A percentile compares a stretch with the other conserved stretches of the same genome.
Evolutionary conservation across 352 stramenopile species (phyloP).

Genomic region (Phytophthora podocarpi): DNA sequence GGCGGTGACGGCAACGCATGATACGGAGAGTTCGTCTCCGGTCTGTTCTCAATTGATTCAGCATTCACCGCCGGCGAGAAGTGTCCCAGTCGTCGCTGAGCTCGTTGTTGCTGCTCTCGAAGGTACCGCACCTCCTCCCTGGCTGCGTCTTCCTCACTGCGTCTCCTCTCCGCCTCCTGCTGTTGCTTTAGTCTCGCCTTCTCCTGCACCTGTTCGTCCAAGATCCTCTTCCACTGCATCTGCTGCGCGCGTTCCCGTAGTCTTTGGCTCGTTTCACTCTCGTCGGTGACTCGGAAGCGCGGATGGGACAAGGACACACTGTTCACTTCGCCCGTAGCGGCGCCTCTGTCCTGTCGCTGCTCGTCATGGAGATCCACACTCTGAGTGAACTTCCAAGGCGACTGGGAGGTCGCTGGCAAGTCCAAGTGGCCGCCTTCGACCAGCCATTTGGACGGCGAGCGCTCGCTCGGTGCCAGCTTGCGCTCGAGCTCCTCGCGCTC

Average conservation of each 20-base stretch:
- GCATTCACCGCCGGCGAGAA: slow-evolving; percentile 21
- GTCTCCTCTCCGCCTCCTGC: slow-evolving; percentile 43
- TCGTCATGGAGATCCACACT: slow-evolving; percentile 22
- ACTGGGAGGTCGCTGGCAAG: slow-evolving; percentile 5
- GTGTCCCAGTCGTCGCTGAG: slow-evolving; percentile 49
- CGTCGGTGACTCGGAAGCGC: slow-evolving; percentile 67
- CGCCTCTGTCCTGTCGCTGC: slow-evolving; percentile 35
- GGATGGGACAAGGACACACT: slow-evolving; percentile 31
- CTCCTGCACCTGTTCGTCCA: slow-evolving; percentile 80
- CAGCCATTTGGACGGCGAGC: slow-evolving; percentile 75
- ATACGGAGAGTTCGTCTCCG: slow-evolving; percentile 17
- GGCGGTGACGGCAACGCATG: slow-evolving; percentile 22
- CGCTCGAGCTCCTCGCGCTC: slow-evolving; percentile 64
- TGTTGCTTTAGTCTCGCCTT: slow-evolving; percentile 60
- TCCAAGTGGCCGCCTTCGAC: slow-evolving; percentile 61
- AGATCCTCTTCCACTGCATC: slow-evolving; percentile 66
- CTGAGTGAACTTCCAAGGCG: slow-evolving; percentile 25
- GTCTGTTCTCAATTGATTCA: slow-evolving; percentile 10
- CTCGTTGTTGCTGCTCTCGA: slow-evolving; percentile 65
- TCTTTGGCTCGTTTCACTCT: slow-evolving; percentile 56
- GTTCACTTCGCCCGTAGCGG: slow-evolving; percentile 32
- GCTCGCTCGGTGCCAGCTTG: slow-evolving; percentile 50
- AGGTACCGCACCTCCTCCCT: slow-evolving; percentile 58
- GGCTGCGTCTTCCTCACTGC: slow-evolving; percentile 44
- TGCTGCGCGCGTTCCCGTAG: slow-evolving; percentile 67